A percentile compares a stretch with the other conserved stretches of the same genome.
Conservation (phyloP, 345 rosid species). For the Hibiscus syriacus region DNA sequence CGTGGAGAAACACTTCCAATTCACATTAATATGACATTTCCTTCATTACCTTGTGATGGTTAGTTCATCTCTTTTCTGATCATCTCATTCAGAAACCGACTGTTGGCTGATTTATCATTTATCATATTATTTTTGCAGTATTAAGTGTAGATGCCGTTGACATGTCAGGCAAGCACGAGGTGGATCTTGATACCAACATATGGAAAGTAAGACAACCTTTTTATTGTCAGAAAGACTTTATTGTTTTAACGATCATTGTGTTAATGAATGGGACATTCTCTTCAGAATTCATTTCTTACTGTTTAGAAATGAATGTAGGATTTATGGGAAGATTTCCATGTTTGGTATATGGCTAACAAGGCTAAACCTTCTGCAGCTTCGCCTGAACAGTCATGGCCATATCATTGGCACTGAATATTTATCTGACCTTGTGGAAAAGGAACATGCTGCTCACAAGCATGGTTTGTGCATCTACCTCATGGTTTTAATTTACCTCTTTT, state of each 20-base stretch:
- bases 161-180: conserved; percentile 99
- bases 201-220: conserved; percentile 66
- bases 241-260: not conserved
- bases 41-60: conserved; percentile 92
- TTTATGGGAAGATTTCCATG: not conserved
- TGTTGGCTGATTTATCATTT: conserved; percentile 1
- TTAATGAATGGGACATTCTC: not conserved
- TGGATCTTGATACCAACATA: conserved; percentile 93
- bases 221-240: not conserved
- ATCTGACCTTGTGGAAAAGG: conserved; percentile 95
- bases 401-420: conserved; percentile 88
- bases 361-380: conserved; percentile 66
- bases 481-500: not conserved
- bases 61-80: conserved; percentile 12
- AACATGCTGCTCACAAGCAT: conserved; percentile 58
- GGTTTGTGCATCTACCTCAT: conserved; percentile 32
- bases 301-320: not conserved
- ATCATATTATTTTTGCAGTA: conserved; percentile 35
- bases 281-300: not conserved
- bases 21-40: conserved; percentile 87
- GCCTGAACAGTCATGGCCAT: conserved; percentile 76
- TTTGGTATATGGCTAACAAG: conserved; percentile 18
- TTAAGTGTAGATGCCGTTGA: conserved; percentile 97
- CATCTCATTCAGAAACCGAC: not conserved
- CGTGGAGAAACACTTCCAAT: conserved; percentile 93